Base-by-base conservation (phyloP, 306 rosid species). In the Sicyos edulis region DNA sequence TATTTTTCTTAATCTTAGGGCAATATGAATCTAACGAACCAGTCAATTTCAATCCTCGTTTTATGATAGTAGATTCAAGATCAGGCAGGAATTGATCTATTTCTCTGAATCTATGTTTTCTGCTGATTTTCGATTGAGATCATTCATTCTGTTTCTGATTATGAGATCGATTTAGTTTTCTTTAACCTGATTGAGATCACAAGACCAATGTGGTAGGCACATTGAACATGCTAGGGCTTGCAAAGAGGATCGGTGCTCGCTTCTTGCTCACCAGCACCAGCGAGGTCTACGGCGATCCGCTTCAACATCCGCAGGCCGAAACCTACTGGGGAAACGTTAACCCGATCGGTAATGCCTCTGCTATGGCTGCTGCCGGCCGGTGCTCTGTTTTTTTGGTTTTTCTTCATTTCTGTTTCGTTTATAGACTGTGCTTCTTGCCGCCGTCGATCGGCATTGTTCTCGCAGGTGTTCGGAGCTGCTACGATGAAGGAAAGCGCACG, bases 191-290 rank as follows among this genome's bases (percentile, higher is more conserved):
- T 20, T 63, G 80, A 71, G 24, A 71, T 2, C 89, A 92, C 98
- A 92, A 92, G 88, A 92, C 98, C 1, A 92, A 92, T 80, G 98
- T 92, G 72, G 87, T 92, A 76, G 98, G 98, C 29, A 92, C 98
- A 32, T 54, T 92, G 11, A 92, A 92, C 86, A 86, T 92, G 96
- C 72, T 90, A 71, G 98, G 98, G 54, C 75, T 90, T 72, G 96
- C 98, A 17, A 92, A 92, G 85, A 81, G 98, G 58, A 83, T 92
- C 0, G 92, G 92, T 7, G 98, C 96, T 0, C 80, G 96, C 15
- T 92, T 92, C 83, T 76, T 92, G 83, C 77, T 92, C 5, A 92
- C 96, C 2, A 92, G 98, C 77, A 92, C 98, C 16, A 92, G 96
- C 75, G 98, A 92, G 76, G 98, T 92, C 13, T 90, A 92, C 34